A percentile compares a stretch with the other conserved stretches of the same genome.
phyloP scores from a whole-genome alignment of 306 rosid species.

The Castanopsis chinensis region DNA sequence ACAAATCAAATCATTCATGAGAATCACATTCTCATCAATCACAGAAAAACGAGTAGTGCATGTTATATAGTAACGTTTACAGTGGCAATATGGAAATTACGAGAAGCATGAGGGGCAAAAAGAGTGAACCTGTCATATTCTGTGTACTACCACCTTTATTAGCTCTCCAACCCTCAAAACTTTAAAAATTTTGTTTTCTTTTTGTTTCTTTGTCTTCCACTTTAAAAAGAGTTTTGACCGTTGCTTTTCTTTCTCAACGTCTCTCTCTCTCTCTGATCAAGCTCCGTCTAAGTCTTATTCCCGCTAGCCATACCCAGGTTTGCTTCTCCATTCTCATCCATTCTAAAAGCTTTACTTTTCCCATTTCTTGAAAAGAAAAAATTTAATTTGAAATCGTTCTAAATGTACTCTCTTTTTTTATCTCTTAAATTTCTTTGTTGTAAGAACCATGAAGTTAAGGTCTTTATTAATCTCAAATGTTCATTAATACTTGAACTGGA shows the following conservation, averaged over 20 bases:
- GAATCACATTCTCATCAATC: no score
- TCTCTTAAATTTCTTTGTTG: background rate
- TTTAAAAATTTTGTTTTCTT: conserved; percentile 27
- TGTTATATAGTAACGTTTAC: no score
- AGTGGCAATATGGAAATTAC: conserved; percentile 33
- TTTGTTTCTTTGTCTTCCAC: conserved; percentile 3
- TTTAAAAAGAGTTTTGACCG: conserved; percentile 52
- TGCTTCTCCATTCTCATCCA: conserved; percentile 20
- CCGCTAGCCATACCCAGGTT: conserved; percentile 40
- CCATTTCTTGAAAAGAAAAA: background rate
- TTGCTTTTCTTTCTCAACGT: conserved; percentile 67
- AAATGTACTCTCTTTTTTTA: background rate
- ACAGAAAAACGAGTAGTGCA: no score
- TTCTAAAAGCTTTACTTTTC: conserved; percentile 12
- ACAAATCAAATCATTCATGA: no score
- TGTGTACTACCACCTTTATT: conserved; percentile 28
- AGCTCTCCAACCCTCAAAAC: conserved; percentile 39
- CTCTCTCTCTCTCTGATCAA: conserved; percentile 53
- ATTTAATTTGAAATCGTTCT: background rate
- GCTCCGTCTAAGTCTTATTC: conserved; percentile 32
- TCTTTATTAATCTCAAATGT: background rate
- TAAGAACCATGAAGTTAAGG: background rate
- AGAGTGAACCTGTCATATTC: conserved; percentile 32
- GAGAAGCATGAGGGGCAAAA: conserved; percentile 24
- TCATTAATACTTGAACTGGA: background rate